Percentiles rank a stretch among this genome's conserved stretches.
These are phyloP conservation scores for Botrytis galanthina DNA, from an alignment of 2,329 filamentous ascomycete species.

Conservation along the genomic window DNA sequence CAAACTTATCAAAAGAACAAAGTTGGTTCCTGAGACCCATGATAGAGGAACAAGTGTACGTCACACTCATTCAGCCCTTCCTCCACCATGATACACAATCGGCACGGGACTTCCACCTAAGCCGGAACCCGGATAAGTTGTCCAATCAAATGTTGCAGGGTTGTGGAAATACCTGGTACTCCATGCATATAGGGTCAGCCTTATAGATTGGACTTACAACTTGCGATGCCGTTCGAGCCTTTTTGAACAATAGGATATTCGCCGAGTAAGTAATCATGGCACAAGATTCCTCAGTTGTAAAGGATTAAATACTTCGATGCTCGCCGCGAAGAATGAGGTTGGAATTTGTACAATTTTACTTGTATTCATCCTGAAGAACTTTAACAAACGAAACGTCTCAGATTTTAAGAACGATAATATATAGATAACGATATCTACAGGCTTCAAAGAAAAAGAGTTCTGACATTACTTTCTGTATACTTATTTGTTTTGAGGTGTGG, in stretches of 20 bases:
- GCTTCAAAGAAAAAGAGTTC: neutral
- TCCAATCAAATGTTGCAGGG: neutral
- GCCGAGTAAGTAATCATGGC: constrained; percentile 18
- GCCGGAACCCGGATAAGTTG: constrained; percentile 2
- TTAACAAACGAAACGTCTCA: neutral
- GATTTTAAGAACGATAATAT: neutral
- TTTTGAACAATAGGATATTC: constrained; percentile 2
- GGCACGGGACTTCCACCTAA: neutral
- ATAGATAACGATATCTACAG: neutral
- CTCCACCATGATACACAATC: neutral
- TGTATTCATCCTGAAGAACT: neutral
- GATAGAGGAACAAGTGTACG: neutral
- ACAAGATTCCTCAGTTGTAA: constrained; percentile 12
- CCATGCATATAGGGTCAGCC: constrained; percentile 17
- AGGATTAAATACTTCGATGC: neutral
- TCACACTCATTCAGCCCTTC: neutral
- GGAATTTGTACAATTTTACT: neutral
- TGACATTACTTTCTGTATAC: neutral
- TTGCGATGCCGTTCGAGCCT: constrained; percentile 5
- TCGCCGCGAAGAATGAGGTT: neutral
- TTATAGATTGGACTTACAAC: constrained; percentile 6
- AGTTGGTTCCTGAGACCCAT: neutral
- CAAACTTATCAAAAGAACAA: neutral
- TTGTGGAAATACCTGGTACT: neutral
- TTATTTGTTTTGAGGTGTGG: neutral